phyloP scores from a whole-genome alignment of 2,329 filamentous ascomycete genomes.

The Arthrobotrys sinensis region DNA sequence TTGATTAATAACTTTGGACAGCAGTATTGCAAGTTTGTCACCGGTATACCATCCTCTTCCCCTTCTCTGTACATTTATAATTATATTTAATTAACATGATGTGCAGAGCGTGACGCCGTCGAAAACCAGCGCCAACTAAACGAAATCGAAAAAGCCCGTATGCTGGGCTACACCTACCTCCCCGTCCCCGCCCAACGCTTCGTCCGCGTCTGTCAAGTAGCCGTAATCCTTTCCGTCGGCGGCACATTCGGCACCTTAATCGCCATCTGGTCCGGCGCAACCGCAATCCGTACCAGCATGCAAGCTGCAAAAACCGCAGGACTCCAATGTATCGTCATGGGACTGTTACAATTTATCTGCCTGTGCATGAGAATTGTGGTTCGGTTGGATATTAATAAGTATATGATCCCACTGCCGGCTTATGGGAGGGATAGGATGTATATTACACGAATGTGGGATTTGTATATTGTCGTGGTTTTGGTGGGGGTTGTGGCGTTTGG shows the following conservation, averaged over 20 bases:
- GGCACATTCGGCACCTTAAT: conserved; percentile 32
- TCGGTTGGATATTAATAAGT: neutral
- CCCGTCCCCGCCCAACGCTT: conserved; percentile 23
- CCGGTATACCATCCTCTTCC: conserved; percentile 26
- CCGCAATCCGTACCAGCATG: conserved; percentile 18
- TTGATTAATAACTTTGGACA: conserved; percentile 54
- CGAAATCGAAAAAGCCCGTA: conserved; percentile 45
- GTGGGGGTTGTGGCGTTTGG: conserved; percentile 38
- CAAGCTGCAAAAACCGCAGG: conserved; percentile 44
- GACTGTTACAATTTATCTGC: conserved; percentile 34
- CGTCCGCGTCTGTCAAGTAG: conserved; percentile 31
- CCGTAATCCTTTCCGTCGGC: conserved; percentile 36
- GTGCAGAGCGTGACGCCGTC: conserved; percentile 63
- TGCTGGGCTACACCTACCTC: conserved; percentile 27
- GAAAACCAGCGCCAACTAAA: conserved; percentile 63
- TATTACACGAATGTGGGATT: conserved; percentile 32
- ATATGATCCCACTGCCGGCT: neutral
- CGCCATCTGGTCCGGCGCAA: conserved; percentile 49
- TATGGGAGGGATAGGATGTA: conserved; percentile 38
- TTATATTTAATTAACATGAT: neutral
- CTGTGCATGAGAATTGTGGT: neutral
- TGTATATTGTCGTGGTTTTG: conserved; percentile 18
- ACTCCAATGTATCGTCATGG: conserved; percentile 43
- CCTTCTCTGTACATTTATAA: neutral
- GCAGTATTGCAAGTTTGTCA: conserved; percentile 48